Percentiles rank a stretch among this genome's conserved stretches.
These are phyloP conservation scores for Daphne laureola DNA, from an alignment of 441 rosid genomes.

Conservation along the genomic window DNA sequence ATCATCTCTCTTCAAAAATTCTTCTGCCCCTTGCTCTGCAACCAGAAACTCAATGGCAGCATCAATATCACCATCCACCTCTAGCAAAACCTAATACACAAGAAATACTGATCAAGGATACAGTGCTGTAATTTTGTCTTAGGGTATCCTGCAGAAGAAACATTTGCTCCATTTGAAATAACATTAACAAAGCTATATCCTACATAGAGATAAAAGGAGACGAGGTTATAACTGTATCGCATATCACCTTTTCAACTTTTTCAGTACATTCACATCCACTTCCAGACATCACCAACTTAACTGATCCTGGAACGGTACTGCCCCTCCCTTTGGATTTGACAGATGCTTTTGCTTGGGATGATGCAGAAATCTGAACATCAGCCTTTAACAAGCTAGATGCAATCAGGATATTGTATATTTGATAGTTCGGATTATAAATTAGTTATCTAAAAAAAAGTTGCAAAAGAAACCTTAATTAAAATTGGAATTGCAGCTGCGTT, in stretches of 20 bases:
- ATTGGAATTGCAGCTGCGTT: slow-evolving; percentile 65
- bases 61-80: slow-evolving; percentile 74
- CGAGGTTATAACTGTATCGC: neutral
- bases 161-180: too few relatives aligned
- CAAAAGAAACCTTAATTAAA: slow-evolving; percentile 52
- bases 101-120: neutral
- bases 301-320: slow-evolving; percentile 33
- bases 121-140: too few relatives aligned
- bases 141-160: too few relatives aligned
- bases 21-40: slow-evolving; percentile 52
- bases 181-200: too few relatives aligned
- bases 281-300: slow-evolving; percentile 77
- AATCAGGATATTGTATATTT: slow-evolving; percentile 30
- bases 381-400: slow-evolving; percentile 67
- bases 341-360: slow-evolving; percentile 56
- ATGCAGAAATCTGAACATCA: slow-evolving; percentile 73
- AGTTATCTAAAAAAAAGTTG: neutral
- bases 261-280: slow-evolving; percentile 56
- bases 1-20: slow-evolving; percentile 25
- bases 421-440: slow-evolving; percentile 11
- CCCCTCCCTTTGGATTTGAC: slow-evolving; percentile 36
- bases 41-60: slow-evolving; percentile 75
- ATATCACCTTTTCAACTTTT: slow-evolving; percentile 64
- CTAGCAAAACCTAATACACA: slow-evolving; percentile 49
- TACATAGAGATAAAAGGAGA: neutral